Evolutionary conservation across 257 asterid species (phyloP), one percentile per base, ranked within the genome.

Genomic region (Ballota nigra): DNA sequence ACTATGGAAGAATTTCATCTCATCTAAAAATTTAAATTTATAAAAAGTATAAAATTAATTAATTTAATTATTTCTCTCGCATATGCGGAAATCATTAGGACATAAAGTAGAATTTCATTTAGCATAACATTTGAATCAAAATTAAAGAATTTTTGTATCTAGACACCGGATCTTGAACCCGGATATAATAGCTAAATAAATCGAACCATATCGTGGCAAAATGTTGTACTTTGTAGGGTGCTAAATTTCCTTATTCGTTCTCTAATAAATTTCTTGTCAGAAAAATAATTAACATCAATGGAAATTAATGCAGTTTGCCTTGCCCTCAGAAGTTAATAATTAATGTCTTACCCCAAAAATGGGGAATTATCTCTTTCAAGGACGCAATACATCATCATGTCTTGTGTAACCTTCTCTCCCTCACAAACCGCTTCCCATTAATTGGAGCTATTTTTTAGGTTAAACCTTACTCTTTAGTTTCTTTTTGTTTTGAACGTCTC

Each of bases 301-400:
- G 18, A 43, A 47, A 24, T 66, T 73, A 68, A 52, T 60, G 47
- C 34, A 56, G 51, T 60, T 78, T 71, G 40, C 72, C 16, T 34
- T 68, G 36, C 8, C 51, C 63, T 33, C 24, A 79, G 59, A 18
- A 34, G 66, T 62, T 47, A 26, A 64, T 58, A 70, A 78, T 71
- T 66, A 70, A 77, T 66, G 26, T 66, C 36, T 64, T 70, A 62
- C 76, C 40, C 55, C 71, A 24, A 55, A 47, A 47, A 63, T 62
- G 62, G 69, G 73, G 79, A 73, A 68, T 62, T 61, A 61, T 36
- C 64, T 24, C 31, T 67, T 31, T 7, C 60, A 38, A 70, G 69
- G 72, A 61, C 72, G 41, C 53, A n/a, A 29, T 26, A 52, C 47
- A 45, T 59, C 70, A 66, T 66, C 40, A 62, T 19, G 66, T 69